Base-by-base conservation (phyloP, 1,139 yeast genomes). In the Eremothecium sinecaudum region DNA sequence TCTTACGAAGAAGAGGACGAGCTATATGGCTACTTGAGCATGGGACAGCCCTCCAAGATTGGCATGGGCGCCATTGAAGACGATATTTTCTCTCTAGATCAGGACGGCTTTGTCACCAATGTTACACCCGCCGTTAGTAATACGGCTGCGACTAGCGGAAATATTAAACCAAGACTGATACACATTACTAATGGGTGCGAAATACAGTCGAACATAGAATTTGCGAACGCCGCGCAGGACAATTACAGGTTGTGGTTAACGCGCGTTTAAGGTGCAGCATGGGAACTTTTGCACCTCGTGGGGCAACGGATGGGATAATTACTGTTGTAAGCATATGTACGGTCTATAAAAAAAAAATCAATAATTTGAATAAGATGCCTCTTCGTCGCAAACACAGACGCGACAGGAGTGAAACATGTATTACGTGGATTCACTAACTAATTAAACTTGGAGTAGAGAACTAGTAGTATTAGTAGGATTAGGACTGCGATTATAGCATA, bases 401-500 rank as follows among this genome's bases (percentile, higher is more conserved):
- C 24, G 24, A 21, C 5, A 13, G n/a, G n/a, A n/a, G 24, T 21
- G 24, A 21, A 21, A 11, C 5, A 13, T 21, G 24, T 13, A 4
- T 5, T 21, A 21, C 3, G 12, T 21, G 12, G 4, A 21, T 11
- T 11, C 12, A 21, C 24, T 14, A 11, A 20, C 35, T 34, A 53
- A 26, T 42, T 50, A 33, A 90, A 84, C 59, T 90, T 90, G 54
- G 90, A 79, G 36, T 83, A 86, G 43, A 90, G 67, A 16, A 87
- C 96, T 45, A 92, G 67, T 43, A 90, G 65, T 38, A 92, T 92
- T 50, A 92, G 69, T 38, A 90, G 56, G 5, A 90, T 75, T 51
- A 92, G 70, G 11, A 90, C 87, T 2, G 82, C 94, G 40, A 92
- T 90, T 39, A 92, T 90, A n/a, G 94, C 94, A 50, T 86, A 84